These are phyloP conservation scores for Salinomyces thailandicus DNA, from an alignment of 2,329 filamentous ascomycete genomes.

Conservation along the genomic window DNA sequence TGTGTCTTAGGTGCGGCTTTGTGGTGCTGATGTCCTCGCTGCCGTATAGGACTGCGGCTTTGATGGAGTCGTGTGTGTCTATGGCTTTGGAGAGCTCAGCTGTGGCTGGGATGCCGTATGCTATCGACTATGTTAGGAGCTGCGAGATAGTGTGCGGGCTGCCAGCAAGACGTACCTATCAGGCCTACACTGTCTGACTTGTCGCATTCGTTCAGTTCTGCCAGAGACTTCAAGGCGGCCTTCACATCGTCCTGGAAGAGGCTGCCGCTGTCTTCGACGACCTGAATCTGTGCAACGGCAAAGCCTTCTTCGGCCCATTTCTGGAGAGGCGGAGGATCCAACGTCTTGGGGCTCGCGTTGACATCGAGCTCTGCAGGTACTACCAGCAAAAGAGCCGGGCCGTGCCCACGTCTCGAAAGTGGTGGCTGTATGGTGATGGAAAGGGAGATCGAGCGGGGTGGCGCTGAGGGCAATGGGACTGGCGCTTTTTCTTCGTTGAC, in stretches of 20 bases:
- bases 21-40: neutral
- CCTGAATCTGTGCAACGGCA: slow-evolving; percentile 46
- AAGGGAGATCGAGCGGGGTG: neutral
- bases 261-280: slow-evolving; percentile 5
- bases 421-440: slow-evolving; percentile 28
- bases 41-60: slow-evolving; percentile 5
- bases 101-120: slow-evolving; percentile 1
- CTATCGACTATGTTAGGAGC: neutral
- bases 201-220: slow-evolving; percentile 22
- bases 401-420: slow-evolving; percentile 39
- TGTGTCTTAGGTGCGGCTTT: slow-evolving; percentile 5
- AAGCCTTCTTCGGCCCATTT: slow-evolving; percentile 68
- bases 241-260: slow-evolving; percentile 7
- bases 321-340: slow-evolving; percentile 45
- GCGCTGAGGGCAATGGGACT: slow-evolving; percentile 4
- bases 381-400: slow-evolving; percentile 40
- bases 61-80: neutral
- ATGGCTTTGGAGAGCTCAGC: slow-evolving; percentile 1
- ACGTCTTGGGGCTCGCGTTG: slow-evolving; percentile 26
- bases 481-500: neutral
- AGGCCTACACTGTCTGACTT: slow-evolving; percentile 1
- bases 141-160: neutral
- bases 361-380: slow-evolving; percentile 27
- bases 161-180: slow-evolving; percentile 1
- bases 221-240: slow-evolving; percentile 16